Evolutionary conservation across 2,329 filamentous ascomycete genomes (phyloP).

Genomic region (Colletotrichum endophyticum): DNA sequence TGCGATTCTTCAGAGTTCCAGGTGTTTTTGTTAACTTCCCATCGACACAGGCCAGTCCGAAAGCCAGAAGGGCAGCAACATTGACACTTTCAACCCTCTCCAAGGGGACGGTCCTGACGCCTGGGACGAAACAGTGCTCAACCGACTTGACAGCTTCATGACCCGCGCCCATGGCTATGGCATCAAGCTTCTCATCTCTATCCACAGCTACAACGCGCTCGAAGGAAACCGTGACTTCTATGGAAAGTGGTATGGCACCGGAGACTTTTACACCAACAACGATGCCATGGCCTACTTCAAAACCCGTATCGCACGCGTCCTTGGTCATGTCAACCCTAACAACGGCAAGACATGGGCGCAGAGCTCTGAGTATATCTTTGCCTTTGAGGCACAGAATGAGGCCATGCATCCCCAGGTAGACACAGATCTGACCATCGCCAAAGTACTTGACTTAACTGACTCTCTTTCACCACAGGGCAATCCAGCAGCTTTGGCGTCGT

Average conservation of each 20-base stretch:
- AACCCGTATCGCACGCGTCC: constrained; percentile 12
- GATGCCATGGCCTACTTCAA: constrained; percentile 16
- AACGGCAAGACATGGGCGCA: constrained; percentile 22
- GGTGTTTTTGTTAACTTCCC: background rate
- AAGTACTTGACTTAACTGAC: background rate
- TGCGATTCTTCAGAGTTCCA: background rate
- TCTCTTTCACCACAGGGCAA: constrained; percentile 16
- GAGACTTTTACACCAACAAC: constrained; percentile 13
- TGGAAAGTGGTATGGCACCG: constrained; percentile 19
- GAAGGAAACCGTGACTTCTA: constrained; percentile 10
- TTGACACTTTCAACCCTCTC: background rate
- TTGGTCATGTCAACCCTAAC: constrained; percentile 13
- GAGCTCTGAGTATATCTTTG: constrained; percentile 27
- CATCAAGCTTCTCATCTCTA: constrained; percentile 21
- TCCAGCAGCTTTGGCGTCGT: constrained; percentile 14
- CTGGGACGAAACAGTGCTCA: constrained; percentile 22
- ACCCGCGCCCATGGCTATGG: constrained; percentile 11
- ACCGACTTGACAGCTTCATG: constrained; percentile 20
- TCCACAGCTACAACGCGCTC: constrained; percentile 21
- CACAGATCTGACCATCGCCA: background rate
- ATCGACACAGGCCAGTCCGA: background rate
- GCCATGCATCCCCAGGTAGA: constrained; percentile 24
- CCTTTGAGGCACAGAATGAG: constrained; percentile 27
- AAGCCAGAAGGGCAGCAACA: background rate
- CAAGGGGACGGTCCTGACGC: constrained; percentile 4